A percentile compares a stretch with the other conserved stretches of the same genome.
phyloP scores from a whole-genome alignment of 2,329 filamentous ascomycete species.

The Colletotrichum sp. region DNA sequence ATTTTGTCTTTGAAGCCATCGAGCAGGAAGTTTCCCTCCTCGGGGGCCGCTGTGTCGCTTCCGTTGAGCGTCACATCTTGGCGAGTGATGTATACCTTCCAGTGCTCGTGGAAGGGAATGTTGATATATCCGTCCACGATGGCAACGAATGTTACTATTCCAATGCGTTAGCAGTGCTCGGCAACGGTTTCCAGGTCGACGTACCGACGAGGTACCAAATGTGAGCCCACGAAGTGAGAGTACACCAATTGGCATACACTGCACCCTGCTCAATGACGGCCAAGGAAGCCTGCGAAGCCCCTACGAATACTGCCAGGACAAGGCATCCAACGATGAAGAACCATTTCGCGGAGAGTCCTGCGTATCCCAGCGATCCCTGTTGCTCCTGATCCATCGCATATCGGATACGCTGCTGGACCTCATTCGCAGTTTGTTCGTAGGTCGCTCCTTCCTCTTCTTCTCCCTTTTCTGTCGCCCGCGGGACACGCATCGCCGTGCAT shows the following conservation, averaged over 20 bases:
- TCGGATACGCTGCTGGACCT: background rate
- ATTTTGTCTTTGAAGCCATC: background rate
- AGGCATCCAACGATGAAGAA: background rate
- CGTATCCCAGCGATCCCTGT: background rate
- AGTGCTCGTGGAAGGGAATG: background rate
- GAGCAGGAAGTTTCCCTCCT: background rate
- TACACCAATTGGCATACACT: background rate
- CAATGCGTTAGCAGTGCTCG: background rate
- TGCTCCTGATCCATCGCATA: background rate
- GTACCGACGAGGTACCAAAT: background rate
- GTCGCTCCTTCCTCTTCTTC: background rate
- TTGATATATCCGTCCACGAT: background rate
- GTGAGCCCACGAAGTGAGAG: background rate
- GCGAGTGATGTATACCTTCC: background rate
- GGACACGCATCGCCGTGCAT: background rate
- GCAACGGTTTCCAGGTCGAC: background rate
- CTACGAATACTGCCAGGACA: background rate
- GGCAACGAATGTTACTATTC: background rate
- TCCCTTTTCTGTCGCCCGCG: background rate
- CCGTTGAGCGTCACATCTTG: background rate
- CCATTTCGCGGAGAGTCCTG: background rate
- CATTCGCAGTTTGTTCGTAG: background rate
- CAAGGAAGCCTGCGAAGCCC: background rate
- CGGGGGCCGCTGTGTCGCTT: background rate
- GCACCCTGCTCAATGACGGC: background rate